Percentiles rank a stretch among this genome's conserved stretches.
These are phyloP conservation scores for Aphanomyces invadans DNA, from an alignment of 352 stramenopile species.

Conservation along the genomic window DNA sequence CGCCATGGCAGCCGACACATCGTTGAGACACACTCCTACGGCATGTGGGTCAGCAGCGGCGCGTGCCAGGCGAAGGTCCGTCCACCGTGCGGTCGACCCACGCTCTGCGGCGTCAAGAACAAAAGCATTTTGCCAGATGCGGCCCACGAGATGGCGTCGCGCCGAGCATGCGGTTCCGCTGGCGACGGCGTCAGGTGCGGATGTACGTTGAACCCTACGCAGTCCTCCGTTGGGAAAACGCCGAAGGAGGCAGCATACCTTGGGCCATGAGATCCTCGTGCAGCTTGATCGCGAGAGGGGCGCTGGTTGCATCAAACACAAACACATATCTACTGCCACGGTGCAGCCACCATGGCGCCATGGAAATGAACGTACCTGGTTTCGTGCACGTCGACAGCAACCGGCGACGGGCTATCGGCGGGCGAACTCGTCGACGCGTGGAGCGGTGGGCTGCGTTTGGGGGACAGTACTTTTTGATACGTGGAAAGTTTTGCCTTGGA, in stretches of 20 bases:
- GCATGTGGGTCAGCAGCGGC: too few species aligned
- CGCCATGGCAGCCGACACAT: constrained; percentile 64
- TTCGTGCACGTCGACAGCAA: too few species aligned
- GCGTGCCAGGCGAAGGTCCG: too few species aligned
- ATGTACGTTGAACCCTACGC: constrained; percentile 17
- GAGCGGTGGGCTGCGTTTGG: neutral
- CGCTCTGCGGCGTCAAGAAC: constrained; percentile 59
- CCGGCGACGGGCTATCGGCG: too few species aligned
- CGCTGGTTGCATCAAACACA: constrained; percentile 22
- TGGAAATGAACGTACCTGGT: too few species aligned
- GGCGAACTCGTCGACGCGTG: too few species aligned
- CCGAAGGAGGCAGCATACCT: too few species aligned
- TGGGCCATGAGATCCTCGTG: constrained; percentile 19
- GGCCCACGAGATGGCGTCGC: constrained; percentile 52
- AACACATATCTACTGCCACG: constrained; percentile 25
- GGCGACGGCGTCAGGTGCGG: constrained; percentile 7
- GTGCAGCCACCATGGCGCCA: too few species aligned
- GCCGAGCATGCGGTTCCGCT: constrained; percentile 9
- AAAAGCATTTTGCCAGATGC: constrained; percentile 54
- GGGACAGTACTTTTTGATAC: constrained; percentile 18
- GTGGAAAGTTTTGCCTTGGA: neutral
- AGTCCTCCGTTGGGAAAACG: too few species aligned
- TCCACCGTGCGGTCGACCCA: constrained; percentile 49
- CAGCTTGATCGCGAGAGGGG: constrained; percentile 16
- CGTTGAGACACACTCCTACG: constrained; percentile 50